Conservation (phyloP, 1,139 yeast species). For the Entelexis paramagnoliae region DNA sequence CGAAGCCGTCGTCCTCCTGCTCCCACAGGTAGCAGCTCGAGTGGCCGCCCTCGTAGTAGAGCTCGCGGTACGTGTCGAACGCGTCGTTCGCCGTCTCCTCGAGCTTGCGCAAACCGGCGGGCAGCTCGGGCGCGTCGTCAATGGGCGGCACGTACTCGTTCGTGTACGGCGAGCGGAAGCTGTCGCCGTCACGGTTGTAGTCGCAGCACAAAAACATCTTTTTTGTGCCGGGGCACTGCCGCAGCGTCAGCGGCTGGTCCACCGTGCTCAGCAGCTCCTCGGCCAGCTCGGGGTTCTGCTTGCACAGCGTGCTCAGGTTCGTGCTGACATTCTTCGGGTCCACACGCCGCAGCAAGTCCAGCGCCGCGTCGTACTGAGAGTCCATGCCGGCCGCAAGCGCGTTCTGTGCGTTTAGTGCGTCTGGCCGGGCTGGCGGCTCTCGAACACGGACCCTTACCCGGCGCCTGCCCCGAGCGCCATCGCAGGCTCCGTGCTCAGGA, state of each 20-base stretch:
- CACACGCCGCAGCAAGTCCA: slow-evolving; percentile 75
- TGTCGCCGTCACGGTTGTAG: slow-evolving; percentile 90
- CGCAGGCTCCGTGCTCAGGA: too few species aligned
- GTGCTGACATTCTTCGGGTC: slow-evolving; percentile 60
- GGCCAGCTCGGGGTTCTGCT: slow-evolving; percentile 70
- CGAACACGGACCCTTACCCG: too few species aligned
- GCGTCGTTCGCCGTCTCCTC: slow-evolving; percentile 82
- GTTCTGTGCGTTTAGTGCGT: background rate
- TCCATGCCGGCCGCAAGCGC: background rate
- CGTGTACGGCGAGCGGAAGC: slow-evolving; percentile 86
- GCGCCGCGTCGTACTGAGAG: slow-evolving; percentile 58
- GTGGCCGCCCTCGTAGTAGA: slow-evolving; percentile 88
- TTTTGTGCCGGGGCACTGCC: slow-evolving; percentile 49
- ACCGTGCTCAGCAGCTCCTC: slow-evolving; percentile 80
- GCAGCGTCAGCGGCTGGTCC: slow-evolving; percentile 66
- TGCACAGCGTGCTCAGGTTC: slow-evolving; percentile 60
- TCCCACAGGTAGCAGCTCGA: slow-evolving; percentile 94
- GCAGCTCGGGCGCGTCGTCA: slow-evolving; percentile 61
- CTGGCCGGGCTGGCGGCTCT: too few species aligned
- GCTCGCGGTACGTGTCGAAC: slow-evolving; percentile 82
- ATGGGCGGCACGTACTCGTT: slow-evolving; percentile 64
- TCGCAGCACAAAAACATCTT: slow-evolving; percentile 78
- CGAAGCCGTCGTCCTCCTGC: slow-evolving; percentile 46
- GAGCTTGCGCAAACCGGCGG: slow-evolving; percentile 53
- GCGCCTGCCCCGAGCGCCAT: too few species aligned